Base-by-base conservation (phyloP, 495 filamentous ascomycete genomes). In the Usnea hakonensis region DNA sequence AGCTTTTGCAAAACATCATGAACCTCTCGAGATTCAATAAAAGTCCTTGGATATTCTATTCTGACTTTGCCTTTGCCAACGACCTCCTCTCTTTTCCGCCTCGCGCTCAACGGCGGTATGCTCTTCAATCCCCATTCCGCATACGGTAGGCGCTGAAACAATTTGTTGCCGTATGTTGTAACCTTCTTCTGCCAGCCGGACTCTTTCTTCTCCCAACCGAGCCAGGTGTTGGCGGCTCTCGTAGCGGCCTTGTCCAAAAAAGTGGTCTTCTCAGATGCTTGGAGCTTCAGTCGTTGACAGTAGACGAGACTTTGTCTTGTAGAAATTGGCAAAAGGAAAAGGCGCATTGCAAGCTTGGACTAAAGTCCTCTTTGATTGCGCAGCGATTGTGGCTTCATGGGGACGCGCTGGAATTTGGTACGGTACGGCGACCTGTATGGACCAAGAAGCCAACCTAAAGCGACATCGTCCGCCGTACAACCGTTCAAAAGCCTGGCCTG, bases 101-200 rank as follows among this genome's bases (percentile, higher is more conserved):
- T 83, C 40, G 83, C 78, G 32, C 83, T 91, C 59, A 96, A 76
- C 37, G 94, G 89, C 5, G 94, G 94, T 41, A 98, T 88, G 58
- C 90, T 93, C 75, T 97, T 97, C 54, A 98, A 77, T 0, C 90
- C 93, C 87, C 94, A 99, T 88, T 99, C 94, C 75, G 97, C 90
- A 72, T 87, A 96, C 2, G 93, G 90, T 67, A 99, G 92, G 44
- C 90, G 83, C 68, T 88, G 87, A 57, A 97, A 81, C 13, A 89
- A 81, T 33, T 83, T 79, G 77, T 97, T 97, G 33, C 95, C 94
- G 72, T 92, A 94, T 57, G 78, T 79, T 26, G 92, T 92, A 35
- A 96, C 78, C 62, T 81, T 82, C 65, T 88, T 90, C 75, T 97
- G 89, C 94, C 93, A 97, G 37, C 88, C 86, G 55, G 78, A 79